Evolutionary conservation across 2,329 filamentous ascomycete genomes (phyloP), one percentile per base, ranked within the genome.

Genomic region (Colletotrichum noveboracense): DNA sequence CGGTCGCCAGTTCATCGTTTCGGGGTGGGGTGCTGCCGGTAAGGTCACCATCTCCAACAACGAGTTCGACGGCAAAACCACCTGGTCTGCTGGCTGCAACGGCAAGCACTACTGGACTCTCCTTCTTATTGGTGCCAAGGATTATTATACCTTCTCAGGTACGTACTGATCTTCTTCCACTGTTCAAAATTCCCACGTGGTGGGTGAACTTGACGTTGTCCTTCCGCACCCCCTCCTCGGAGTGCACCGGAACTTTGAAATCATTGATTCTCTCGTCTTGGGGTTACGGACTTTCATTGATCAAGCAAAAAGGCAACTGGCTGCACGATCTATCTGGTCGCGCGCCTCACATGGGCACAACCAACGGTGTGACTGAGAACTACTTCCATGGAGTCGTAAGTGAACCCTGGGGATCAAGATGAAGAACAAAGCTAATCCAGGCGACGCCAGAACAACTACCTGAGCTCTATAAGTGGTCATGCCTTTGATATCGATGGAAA

Each of bases 401-500:
- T 60, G 32, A 34, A 13, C 32, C 32, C 12, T 34, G 6, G 32
- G 32, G 32, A 34, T 34, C 5, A 6, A 1, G 32, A 34, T 34
- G 32, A 34, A 34, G 32, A 36, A 7, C 13, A 36, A 36, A 3
- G 1, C 34, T 36, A 36, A 34, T 14, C 13, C 32, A 6, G 32
- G 12, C 1, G 32, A n/a, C 13, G 3, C 1, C 2, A 34, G 32
- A 36, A 38, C 2, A 34, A 34, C 1, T 13, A n/a, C n/a, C n/a
- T n/a, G n/a, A n/a, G n/a, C n/a, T n/a, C n/a, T n/a, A n/a, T n/a
- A n/a, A n/a, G n/a, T n/a, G n/a, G 80, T 24, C 90, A 91, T 80
- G 89, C 87, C 21, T 85, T 87, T 21, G 90, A 92, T 83, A 91
- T 84, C 74, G 83, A 90, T 77, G 87, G 79, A 24, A 79, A 84